These are phyloP conservation scores for Emericellopsis atlantica DNA, from an alignment of 2,329 filamentous ascomycete genomes.

Conservation along the genomic window DNA sequence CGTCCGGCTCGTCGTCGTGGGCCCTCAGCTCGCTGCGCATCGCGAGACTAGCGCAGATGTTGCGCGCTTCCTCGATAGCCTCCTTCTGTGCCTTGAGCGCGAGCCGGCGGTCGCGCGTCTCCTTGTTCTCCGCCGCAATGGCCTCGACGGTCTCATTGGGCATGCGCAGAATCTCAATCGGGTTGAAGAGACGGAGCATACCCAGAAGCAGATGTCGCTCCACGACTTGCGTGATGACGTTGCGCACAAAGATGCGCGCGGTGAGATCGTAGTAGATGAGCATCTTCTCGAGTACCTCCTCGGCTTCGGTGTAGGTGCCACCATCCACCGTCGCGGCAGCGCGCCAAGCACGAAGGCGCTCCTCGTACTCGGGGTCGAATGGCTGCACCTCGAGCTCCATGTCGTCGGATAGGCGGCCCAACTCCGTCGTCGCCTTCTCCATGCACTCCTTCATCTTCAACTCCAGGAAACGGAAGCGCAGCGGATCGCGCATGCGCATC, in stretches of 20 bases:
- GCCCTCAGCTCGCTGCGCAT: slow-evolving; percentile 37
- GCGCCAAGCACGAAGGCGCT: slow-evolving; percentile 34
- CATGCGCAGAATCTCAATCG: slow-evolving; percentile 36
- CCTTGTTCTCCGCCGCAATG: slow-evolving; percentile 40
- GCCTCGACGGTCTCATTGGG: slow-evolving; percentile 28
- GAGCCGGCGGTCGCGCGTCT: slow-evolving; percentile 34
- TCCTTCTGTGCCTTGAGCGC: slow-evolving; percentile 33
- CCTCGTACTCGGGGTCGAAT: slow-evolving; percentile 40
- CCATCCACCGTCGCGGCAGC: slow-evolving; percentile 26
- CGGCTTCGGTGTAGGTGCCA: slow-evolving; percentile 33
- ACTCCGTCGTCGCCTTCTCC: slow-evolving; percentile 31
- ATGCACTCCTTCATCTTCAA: slow-evolving; percentile 32
- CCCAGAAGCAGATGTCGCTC: slow-evolving; percentile 37
- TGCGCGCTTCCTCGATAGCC: slow-evolving; percentile 36
- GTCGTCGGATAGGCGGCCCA: slow-evolving; percentile 31
- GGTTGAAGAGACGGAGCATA: slow-evolving; percentile 38
- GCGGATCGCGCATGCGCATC: slow-evolving; percentile 34
- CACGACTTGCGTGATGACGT: slow-evolving; percentile 38
- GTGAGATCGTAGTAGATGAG: slow-evolving; percentile 41
- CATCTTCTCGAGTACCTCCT: slow-evolving; percentile 43
- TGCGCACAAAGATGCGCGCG: slow-evolving; percentile 37
- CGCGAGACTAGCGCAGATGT: slow-evolving; percentile 34
- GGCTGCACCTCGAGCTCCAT: slow-evolving; percentile 40
- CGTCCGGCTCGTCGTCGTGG: slow-evolving; percentile 21
- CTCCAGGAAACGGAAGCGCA: slow-evolving; percentile 35